These are phyloP conservation scores for Lactarius hatsudake DNA, from an alignment of 768 basidiomycete genomes.

Conservation along the genomic window DNA sequence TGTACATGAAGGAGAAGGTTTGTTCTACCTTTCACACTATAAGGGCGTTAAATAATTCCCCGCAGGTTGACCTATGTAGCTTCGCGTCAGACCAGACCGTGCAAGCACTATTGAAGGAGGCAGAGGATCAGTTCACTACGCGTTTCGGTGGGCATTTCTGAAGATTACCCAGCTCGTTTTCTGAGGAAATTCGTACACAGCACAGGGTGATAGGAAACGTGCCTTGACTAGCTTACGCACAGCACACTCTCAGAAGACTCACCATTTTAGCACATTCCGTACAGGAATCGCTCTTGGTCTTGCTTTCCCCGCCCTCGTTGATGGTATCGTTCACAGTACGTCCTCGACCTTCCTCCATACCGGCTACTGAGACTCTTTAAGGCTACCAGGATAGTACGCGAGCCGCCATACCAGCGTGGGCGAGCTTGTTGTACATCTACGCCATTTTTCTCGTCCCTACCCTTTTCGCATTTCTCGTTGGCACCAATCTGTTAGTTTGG, in stretches of 20 bases:
- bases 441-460: conserved; percentile 69
- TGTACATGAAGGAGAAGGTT: conserved; percentile 84
- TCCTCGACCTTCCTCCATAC: conserved; percentile 15
- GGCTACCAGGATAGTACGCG: conserved; percentile 56
- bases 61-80: conserved; percentile 61
- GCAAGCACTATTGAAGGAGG: conserved; percentile 64
- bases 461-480: conserved; percentile 72
- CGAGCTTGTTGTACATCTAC: conserved; percentile 75
- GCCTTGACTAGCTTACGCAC: conserved; percentile 68
- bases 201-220: conserved; percentile 72
- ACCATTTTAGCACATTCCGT: conserved; percentile 70
- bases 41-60: not conserved
- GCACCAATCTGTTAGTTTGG: conserved; percentile 83
- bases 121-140: conserved; percentile 73
- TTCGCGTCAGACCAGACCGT: conserved; percentile 65
- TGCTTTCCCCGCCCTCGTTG: conserved; percentile 62
- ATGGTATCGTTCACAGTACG: conserved; percentile 64
- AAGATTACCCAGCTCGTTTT: not conserved
- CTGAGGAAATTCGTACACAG: conserved; percentile 32
- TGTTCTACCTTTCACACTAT: not conserved
- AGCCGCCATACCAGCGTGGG: conserved; percentile 61
- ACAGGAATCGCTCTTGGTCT: conserved; percentile 73
- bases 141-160: conserved; percentile 61
- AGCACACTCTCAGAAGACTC: conserved; percentile 47
- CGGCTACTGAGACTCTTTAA: conserved; percentile 32